Evolutionary conservation across 768 basidiomycete species (phyloP).

Genomic region (Suillus americanus): DNA sequence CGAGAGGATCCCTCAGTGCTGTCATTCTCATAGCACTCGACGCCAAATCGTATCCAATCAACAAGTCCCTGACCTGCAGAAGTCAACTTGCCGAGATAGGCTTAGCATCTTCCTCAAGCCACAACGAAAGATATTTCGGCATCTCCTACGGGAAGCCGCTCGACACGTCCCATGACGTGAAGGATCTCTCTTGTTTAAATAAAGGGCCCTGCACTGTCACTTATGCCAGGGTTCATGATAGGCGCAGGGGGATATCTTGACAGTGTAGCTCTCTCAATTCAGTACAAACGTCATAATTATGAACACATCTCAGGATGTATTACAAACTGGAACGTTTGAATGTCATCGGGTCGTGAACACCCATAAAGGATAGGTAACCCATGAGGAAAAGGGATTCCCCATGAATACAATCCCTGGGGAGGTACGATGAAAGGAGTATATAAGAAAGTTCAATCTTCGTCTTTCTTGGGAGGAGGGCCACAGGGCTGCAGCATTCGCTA

Average conservation of each 20-base stretch:
- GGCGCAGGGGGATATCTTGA: not conserved
- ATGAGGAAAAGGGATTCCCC: not conserved
- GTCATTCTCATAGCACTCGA: not conserved
- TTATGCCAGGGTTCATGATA: not conserved
- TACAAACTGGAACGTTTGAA: not conserved
- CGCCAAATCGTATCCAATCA: not conserved
- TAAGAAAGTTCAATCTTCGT: constrained; percentile 57
- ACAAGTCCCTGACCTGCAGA: not conserved
- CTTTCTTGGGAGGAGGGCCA: constrained; percentile 87
- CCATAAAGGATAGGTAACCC: not conserved
- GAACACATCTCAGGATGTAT: not conserved
- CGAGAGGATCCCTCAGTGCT: not conserved
- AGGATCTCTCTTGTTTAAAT: not conserved
- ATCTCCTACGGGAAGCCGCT: not conserved
- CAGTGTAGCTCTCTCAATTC: not conserved
- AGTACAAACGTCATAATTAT: not conserved
- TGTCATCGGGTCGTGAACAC: not conserved
- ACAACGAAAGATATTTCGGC: not conserved
- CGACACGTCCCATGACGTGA: not conserved
- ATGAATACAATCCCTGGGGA: not conserved
- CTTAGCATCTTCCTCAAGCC: not conserved
- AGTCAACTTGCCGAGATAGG: not conserved
- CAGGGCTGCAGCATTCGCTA: constrained; percentile 95
- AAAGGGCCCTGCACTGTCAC: not conserved
- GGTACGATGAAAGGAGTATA: not conserved